Base-by-base conservation (phyloP, 805 yeast genomes). In the Tetrapisispora arboricola region DNA sequence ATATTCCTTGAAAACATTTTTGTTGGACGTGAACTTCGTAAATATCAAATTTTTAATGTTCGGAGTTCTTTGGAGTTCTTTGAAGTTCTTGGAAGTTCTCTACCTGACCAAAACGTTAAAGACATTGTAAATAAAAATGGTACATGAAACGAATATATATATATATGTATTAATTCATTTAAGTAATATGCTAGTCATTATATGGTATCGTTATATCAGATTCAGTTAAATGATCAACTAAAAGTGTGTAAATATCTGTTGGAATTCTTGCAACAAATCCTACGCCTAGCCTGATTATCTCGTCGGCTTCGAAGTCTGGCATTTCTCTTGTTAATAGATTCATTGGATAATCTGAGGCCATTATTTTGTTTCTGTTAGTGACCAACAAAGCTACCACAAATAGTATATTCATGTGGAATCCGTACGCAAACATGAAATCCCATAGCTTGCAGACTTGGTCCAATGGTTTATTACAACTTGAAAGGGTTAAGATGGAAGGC, bases 361-460 rank as follows among this genome's bases (percentile, higher is more conserved):
- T 58, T n/a, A 87, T 63, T 24, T 70, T 63, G 9, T 77, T 71
- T 43, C 96, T 66, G 44, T 82, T 78, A 32, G 80, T 66, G 4
- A 84, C 76, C 18, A 87, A 63, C 56, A 95, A 2, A 1, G 96
- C 90, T 8, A 86, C 84, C 3, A 87, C 76, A 49, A 86, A 82
- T 29, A 88, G 65, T 22, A 88, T 73, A 61, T 88, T 87, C 78
- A 86, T 72, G 54, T 88, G 95, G 16, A 83, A 76, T 0, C 96
- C 96, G 53, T 84, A 87, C 3, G 96, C 94, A 60, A 87, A 82
- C 50, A 86, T 63, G 49, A 87, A 83, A 58, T 87, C 96, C 96
- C 96, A 87, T 15, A 87, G 67, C 43, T 77, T 73, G 29, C 87
- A 61, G 1, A 84, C 83, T 47, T 87, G 85, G 25, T 67, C 64